phyloP scores from a whole-genome alignment of 805 yeast genomes.

The Pichia kluyveri region DNA sequence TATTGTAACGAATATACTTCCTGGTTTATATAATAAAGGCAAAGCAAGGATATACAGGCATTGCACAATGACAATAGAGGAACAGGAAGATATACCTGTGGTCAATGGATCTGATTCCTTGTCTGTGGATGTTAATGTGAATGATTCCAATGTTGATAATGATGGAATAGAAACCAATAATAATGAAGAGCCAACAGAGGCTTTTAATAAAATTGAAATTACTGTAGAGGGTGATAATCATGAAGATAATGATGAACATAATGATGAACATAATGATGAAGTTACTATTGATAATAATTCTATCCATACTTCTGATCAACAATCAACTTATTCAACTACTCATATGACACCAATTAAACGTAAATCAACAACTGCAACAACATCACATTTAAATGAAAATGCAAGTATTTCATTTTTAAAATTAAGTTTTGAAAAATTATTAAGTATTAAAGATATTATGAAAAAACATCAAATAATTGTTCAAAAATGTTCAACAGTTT shows the following conservation, averaged over 20 bases:
- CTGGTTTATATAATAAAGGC: no score
- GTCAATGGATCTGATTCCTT: background rate
- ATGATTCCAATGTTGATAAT: background rate
- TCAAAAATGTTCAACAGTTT: constrained; percentile 29
- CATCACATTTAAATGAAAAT: constrained; percentile 6
- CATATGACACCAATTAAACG: constrained; percentile 3
- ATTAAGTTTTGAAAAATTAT: constrained; percentile 24
- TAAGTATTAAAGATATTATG: constrained; percentile 23
- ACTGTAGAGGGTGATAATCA: background rate
- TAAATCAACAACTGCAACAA: background rate
- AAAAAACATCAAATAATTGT: constrained; percentile 38
- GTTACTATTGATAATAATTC: background rate
- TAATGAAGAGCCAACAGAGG: background rate
- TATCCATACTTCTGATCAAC: constrained; percentile 4
- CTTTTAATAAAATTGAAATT: no score
- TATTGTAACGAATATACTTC: no score
- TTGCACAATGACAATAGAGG: background rate
- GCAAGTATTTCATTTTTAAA: constrained; percentile 25
- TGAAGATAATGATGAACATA: background rate
- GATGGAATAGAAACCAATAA: background rate
- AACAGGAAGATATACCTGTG: background rate
- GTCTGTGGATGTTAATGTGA: background rate
- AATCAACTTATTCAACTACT: constrained; percentile 1
- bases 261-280: background rate
- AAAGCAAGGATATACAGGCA: no score